These are phyloP conservation scores for Pseudogymnoascus sp. DNA, from an alignment of 2,329 filamentous ascomycete species.

Conservation along the genomic window DNA sequence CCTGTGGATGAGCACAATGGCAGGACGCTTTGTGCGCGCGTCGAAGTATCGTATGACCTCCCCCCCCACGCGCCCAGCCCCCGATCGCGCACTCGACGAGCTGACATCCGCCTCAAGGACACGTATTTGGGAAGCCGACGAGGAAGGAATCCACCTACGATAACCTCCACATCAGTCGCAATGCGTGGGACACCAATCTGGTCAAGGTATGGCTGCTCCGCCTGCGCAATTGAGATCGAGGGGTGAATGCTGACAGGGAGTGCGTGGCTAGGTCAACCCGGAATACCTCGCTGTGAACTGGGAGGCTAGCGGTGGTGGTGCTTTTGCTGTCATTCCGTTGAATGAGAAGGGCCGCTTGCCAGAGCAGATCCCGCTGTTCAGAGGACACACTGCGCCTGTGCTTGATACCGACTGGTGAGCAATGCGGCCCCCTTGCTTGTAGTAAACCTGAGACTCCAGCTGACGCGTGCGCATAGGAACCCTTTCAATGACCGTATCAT, in stretches of 20 bases:
- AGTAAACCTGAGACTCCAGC: not conserved
- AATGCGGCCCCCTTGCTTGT: constrained; percentile 13
- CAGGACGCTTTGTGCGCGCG: constrained; percentile 63
- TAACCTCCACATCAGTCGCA: constrained; percentile 91
- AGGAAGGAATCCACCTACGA: constrained; percentile 98
- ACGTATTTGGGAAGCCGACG: constrained; percentile 93
- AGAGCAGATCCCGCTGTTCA: constrained; percentile 87
- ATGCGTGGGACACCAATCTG: constrained; percentile 98
- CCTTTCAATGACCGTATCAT: constrained; percentile 92
- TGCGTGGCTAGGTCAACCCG: constrained; percentile 65
- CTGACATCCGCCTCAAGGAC: constrained; percentile 49
- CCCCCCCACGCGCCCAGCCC: constrained; percentile 15
- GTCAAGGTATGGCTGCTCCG: constrained; percentile 62
- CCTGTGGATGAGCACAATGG: constrained; percentile 38
- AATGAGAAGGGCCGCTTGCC: constrained; percentile 84
- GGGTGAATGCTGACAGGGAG: constrained; percentile 18
- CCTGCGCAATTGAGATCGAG: not conserved
- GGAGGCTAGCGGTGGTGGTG: constrained; percentile 91
- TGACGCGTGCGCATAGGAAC: constrained; percentile 52
- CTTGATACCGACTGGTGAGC: constrained; percentile 91
- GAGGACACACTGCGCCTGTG: constrained; percentile 90
- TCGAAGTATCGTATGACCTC: constrained; percentile 59
- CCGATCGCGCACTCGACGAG: constrained; percentile 11
- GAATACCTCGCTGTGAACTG: constrained; percentile 97
- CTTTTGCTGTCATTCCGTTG: constrained; percentile 90